A percentile compares a stretch with the other conserved stretches of the same genome.
Conservation (phyloP, 306 rosid species). For the Canavalia gladiata region DNA sequence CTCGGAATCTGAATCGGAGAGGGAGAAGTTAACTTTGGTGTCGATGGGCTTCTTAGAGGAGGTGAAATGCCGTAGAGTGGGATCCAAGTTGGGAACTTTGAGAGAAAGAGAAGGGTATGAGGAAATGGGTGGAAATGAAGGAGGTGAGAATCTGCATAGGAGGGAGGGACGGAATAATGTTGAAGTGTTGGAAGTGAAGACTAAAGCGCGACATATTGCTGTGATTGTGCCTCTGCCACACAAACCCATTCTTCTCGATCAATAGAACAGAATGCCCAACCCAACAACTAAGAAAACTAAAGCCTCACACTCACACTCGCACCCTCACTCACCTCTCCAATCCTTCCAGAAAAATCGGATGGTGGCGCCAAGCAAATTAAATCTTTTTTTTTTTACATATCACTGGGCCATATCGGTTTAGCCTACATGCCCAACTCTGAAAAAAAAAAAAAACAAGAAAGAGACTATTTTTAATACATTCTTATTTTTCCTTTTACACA, state of each 20-base stretch:
- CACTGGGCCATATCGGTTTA: not conserved
- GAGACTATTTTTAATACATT: no score
- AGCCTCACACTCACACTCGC: no score
- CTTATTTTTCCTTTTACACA: no score
- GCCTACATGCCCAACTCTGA: not conserved
- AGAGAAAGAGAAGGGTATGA: conserved; percentile 1
- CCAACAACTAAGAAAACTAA: no score
- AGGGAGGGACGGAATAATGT: conserved; percentile 18
- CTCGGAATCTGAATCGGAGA: conserved; percentile 54
- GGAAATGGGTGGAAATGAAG: not conserved
- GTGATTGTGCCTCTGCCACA: conserved; percentile 1
- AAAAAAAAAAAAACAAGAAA: no score
- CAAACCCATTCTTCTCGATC: conserved; percentile 43
- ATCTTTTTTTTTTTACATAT: not conserved
- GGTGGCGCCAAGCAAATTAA: not conserved
- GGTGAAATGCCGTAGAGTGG: conserved; percentile 27
- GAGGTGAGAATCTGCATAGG: conserved; percentile 1
- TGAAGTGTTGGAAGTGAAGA: conserved; percentile 33
- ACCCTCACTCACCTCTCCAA: not conserved
- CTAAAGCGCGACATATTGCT: conserved; percentile 46
- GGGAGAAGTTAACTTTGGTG: conserved; percentile 63
- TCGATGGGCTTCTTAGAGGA: conserved; percentile 43
- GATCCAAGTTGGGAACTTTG: not conserved
- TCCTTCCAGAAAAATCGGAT: conserved; percentile 29
- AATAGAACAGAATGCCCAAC: no score